Evolutionary conservation across 805 yeast species (phyloP).

Genomic region (Maudiozyma saulgeensis): DNA sequence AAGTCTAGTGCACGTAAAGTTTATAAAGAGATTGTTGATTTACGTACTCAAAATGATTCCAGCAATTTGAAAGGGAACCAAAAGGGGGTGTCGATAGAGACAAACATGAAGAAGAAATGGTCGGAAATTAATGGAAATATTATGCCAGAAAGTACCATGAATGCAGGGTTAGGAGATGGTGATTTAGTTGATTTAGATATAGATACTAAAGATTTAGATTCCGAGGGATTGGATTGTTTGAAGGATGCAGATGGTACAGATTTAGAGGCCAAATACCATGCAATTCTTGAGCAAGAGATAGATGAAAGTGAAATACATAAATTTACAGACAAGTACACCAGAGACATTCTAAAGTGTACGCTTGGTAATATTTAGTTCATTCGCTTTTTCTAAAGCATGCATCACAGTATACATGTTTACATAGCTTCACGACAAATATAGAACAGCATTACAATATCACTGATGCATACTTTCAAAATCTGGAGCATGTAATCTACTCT

Average conservation of each 20-base stretch:
- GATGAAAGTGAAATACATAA: slow-evolving; percentile 22
- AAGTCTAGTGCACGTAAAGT: slow-evolving; percentile 30
- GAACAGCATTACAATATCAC: too few species aligned
- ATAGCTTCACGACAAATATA: too few species aligned
- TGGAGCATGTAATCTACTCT: too few species aligned
- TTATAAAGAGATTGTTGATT: slow-evolving; percentile 22
- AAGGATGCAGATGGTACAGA: slow-evolving; percentile 13
- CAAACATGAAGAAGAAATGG: slow-evolving; percentile 34
- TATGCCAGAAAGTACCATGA: slow-evolving; percentile 33
- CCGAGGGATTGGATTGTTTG: slow-evolving; percentile 16
- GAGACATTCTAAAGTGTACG: background rate
- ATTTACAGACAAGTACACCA: slow-evolving; percentile 4
- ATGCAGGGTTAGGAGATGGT: slow-evolving; percentile 41
- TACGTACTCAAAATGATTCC: slow-evolving; percentile 13
- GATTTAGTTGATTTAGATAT: slow-evolving; percentile 37
- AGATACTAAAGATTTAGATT: slow-evolving; percentile 26
- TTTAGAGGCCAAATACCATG: slow-evolving; percentile 26
- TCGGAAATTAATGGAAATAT: slow-evolving; percentile 35
- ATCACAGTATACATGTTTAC: too few species aligned
- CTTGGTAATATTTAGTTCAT: background rate
- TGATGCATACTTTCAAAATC: too few species aligned
- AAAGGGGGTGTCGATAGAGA: slow-evolving; percentile 14
- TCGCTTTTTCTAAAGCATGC: too few species aligned
- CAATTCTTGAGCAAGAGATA: slow-evolving; percentile 11
- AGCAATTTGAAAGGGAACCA: background rate